Evolutionary conservation across 805 yeast species (phyloP).

Genomic region (Cyberlindnera subsufficiens): DNA sequence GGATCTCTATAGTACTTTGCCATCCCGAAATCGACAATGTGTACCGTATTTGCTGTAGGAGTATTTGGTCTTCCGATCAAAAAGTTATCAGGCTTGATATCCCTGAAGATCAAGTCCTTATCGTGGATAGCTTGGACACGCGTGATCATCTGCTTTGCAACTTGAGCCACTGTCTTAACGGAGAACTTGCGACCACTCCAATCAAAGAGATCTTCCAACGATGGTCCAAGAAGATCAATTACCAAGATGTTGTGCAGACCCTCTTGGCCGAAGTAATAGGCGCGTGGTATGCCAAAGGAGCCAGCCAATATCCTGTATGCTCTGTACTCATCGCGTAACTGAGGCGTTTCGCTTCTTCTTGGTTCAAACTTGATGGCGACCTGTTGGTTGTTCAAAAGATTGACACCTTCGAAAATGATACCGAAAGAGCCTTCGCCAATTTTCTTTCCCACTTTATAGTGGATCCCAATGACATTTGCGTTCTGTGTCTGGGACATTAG

Average conservation of each 20-base stretch:
- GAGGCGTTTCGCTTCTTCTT: slow-evolving; percentile 95
- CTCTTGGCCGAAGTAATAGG: slow-evolving; percentile 98
- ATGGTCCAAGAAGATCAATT: slow-evolving; percentile 92
- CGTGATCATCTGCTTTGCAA: slow-evolving; percentile 90
- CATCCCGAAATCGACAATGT: slow-evolving; percentile 97
- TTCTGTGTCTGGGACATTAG: slow-evolving; percentile 8
- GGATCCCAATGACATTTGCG: slow-evolving; percentile 69
- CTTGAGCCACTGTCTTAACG: slow-evolving; percentile 86
- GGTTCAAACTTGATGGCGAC: slow-evolving; percentile 98
- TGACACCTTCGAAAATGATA: slow-evolving; percentile 92
- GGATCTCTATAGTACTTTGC: slow-evolving; percentile 98
- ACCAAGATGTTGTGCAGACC: slow-evolving; percentile 94
- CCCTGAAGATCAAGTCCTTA: slow-evolving; percentile 88
- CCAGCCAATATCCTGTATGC: slow-evolving; percentile 88
- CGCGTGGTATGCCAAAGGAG: slow-evolving; percentile 83
- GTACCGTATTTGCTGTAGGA: slow-evolving; percentile 77
- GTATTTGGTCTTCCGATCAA: slow-evolving; percentile 86
- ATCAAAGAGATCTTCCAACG: slow-evolving; percentile 92
- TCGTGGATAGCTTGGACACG: slow-evolving; percentile 84
- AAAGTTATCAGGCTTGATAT: slow-evolving; percentile 96
- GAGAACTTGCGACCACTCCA: slow-evolving; percentile 95
- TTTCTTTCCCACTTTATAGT: slow-evolving; percentile 94
- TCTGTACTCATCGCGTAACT: slow-evolving; percentile 91
- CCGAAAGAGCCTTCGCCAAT: slow-evolving; percentile 99
- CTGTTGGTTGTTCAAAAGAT: slow-evolving; percentile 83